Evolutionary conservation across 108 stramenopile species (phyloP).

Genomic region (Bacterosira constricta): DNA sequence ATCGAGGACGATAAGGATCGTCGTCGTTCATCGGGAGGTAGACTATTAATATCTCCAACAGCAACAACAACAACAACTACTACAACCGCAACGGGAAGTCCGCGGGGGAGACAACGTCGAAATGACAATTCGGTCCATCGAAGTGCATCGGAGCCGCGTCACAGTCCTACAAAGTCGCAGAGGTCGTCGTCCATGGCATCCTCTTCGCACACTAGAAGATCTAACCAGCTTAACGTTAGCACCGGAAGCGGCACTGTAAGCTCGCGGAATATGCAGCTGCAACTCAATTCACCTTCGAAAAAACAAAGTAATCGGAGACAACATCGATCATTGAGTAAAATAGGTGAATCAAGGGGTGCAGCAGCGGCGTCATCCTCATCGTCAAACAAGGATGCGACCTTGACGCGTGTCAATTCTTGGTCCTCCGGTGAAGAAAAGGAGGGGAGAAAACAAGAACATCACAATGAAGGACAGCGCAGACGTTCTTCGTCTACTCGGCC

Average conservation of each 20-base stretch:
- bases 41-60: not conserved
- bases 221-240: no score
- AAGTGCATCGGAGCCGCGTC: constrained; percentile 26
- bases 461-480: no score
- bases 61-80: not conserved
- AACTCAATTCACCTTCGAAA: not conserved
- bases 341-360: not conserved
- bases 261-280: not conserved
- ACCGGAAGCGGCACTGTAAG: no score
- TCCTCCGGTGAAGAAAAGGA: not conserved
- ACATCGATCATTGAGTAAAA: not conserved
- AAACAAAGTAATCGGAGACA: no score
- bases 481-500: no score
- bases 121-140: constrained; percentile 14
- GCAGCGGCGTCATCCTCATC: not conserved
- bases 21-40: no score
- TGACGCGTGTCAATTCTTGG: no score
- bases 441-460: not conserved
- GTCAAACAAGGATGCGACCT: not conserved
- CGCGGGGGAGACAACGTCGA: constrained; percentile 22
- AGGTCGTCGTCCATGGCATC: not conserved
- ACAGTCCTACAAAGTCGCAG: not conserved
- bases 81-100: not conserved
- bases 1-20: no score
- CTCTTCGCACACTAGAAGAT: not conserved